phyloP scores from a whole-genome alignment of 306 rosid genomes.

The Ormosia semicastrata region DNA sequence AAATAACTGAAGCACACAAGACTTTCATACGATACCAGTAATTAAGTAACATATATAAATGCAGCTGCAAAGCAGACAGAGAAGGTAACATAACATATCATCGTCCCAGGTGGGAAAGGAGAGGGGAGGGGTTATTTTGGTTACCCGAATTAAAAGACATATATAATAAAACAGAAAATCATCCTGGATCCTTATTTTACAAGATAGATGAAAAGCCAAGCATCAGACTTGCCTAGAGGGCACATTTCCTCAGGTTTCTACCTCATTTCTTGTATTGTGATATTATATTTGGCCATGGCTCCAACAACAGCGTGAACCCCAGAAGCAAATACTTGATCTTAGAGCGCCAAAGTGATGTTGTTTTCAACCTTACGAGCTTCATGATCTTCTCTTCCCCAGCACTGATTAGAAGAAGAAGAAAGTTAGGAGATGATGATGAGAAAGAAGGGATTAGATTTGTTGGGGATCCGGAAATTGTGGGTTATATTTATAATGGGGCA shows the following conservation, averaged over 20 bases:
- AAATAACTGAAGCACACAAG: neutral
- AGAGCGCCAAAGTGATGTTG: neutral
- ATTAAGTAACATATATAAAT: neutral
- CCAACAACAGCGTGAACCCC: constrained; percentile 5
- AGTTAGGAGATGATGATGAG: neutral
- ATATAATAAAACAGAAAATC: neutral
- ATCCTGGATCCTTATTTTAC: neutral
- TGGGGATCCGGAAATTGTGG: constrained; percentile 18
- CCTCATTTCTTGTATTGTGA: neutral
- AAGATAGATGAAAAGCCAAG: constrained; percentile 51
- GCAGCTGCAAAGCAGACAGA: neutral
- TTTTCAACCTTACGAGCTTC: constrained; percentile 22
- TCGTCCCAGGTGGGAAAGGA: neutral
- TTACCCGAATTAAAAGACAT: neutral
- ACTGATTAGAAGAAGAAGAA: neutral
- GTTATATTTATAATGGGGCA: constrained; percentile 33
- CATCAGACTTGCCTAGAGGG: constrained; percentile 82
- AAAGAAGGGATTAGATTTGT: neutral
- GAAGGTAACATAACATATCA: neutral
- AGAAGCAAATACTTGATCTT: constrained; percentile 17
- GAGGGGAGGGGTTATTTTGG: neutral
- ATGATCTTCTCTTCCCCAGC: neutral
- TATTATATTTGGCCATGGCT: constrained; percentile 41
- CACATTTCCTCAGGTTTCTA: constrained; percentile 19
- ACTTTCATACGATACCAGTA: neutral